A percentile compares a stretch with the other conserved stretches of the same genome.
These are phyloP conservation scores for Flaveria ramosissima DNA, from an alignment of 129 eudicot genomes.

Conservation along the genomic window DNA sequence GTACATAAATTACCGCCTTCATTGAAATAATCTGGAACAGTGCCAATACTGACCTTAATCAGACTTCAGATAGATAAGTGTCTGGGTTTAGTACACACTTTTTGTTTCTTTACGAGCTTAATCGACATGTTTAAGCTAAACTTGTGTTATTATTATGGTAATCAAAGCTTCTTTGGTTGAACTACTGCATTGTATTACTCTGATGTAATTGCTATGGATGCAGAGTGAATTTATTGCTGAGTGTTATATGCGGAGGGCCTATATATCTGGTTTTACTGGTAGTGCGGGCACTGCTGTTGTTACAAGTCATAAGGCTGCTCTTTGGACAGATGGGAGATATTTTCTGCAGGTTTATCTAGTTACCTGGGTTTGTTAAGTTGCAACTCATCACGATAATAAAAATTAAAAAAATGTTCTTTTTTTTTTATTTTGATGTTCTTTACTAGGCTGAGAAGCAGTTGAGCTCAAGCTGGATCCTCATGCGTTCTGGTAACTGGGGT, in stretches of 20 bases:
- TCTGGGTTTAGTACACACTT: neutral
- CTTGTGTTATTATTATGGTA: neutral
- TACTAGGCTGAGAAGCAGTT: slow-evolving; percentile 88
- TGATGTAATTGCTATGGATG: slow-evolving; percentile 30
- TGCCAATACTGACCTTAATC: neutral
- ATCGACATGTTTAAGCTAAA: slow-evolving; percentile 12
- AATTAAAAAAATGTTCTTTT: neutral
- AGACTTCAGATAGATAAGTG: neutral
- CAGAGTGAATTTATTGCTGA: slow-evolving; percentile 99
- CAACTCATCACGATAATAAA: neutral
- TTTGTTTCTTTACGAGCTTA: slow-evolving; percentile 6
- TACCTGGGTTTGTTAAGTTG: neutral
- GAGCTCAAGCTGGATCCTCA: slow-evolving; percentile 80
- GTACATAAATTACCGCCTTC: too few species aligned
- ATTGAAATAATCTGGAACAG: neutral
- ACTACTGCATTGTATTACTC: neutral
- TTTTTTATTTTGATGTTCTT: neutral
- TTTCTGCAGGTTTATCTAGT: slow-evolving; percentile 73
- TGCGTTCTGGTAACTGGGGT: slow-evolving; percentile 94
- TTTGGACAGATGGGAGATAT: slow-evolving; percentile 98
- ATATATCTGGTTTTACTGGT: slow-evolving; percentile 93
- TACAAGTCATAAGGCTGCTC: slow-evolving; percentile 85
- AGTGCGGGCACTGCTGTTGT: slow-evolving; percentile 97
- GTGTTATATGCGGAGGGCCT: slow-evolving; percentile 79
- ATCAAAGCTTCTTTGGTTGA: slow-evolving; percentile 8